Evolutionary conservation across 139 green algal genomes (phyloP).

Genomic region (Coelastrella sp.): DNA sequence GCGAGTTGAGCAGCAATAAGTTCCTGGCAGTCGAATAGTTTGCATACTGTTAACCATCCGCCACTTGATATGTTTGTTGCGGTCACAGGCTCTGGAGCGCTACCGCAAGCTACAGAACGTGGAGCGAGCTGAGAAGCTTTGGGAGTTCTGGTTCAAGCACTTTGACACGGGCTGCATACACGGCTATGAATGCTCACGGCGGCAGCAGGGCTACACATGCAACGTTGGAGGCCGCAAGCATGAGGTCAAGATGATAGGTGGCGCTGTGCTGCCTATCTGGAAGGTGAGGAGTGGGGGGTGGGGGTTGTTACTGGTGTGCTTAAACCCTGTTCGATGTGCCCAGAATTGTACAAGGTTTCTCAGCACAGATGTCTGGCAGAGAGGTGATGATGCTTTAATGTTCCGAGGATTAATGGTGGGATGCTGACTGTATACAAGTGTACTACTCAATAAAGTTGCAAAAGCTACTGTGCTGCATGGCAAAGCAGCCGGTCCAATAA

Average conservation of each 20-base stretch:
- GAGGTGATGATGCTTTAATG: no score
- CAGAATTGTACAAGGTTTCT: no score
- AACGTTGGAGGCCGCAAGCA: background rate
- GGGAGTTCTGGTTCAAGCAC: constrained; percentile 41
- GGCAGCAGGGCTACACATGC: background rate
- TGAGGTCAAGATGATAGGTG: constrained; percentile 35
- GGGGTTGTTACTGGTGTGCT: no score
- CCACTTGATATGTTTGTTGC: background rate
- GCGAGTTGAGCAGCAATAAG: no score
- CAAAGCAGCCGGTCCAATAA: no score
- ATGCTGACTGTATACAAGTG: no score
- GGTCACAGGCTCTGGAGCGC: background rate
- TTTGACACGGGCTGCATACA: constrained; percentile 40
- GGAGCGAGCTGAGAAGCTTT: constrained; percentile 5
- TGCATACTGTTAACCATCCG: background rate
- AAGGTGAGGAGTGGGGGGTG: constrained; percentile 30
- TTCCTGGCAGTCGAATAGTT: no score
- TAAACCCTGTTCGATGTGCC: no score
- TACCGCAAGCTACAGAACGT: background rate
- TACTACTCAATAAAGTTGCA: no score
- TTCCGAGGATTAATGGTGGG: no score
- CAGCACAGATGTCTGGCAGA: no score
- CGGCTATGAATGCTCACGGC: background rate
- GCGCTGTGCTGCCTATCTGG: constrained; percentile 47
- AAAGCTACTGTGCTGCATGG: no score